A percentile compares a stretch with the other conserved stretches of the same genome.
phyloP scores from a whole-genome alignment of 495 filamentous ascomycete genomes.

The Aspergillus baeticus region DNA sequence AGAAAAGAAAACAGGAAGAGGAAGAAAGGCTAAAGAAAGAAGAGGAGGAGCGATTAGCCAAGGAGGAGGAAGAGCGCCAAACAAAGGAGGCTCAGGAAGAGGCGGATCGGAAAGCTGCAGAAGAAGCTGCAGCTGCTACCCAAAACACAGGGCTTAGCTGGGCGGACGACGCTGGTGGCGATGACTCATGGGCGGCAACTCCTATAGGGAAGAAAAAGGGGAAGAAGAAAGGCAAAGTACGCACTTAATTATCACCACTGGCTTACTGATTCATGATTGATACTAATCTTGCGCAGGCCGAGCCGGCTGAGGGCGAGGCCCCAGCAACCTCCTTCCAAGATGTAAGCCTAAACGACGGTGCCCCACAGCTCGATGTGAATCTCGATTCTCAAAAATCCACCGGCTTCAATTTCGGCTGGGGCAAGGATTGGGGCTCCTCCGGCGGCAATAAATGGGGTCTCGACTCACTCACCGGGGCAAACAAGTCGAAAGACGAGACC shows the following conservation, averaged over 20 bases:
- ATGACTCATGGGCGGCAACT: constrained; percentile 38
- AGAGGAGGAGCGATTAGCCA: constrained; percentile 32
- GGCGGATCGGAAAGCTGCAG: constrained; percentile 34
- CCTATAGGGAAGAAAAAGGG: constrained; percentile 46
- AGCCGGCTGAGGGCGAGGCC: constrained; percentile 19
- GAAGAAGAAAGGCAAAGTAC: constrained; percentile 48
- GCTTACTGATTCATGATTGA: neutral
- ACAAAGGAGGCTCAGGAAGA: constrained; percentile 24
- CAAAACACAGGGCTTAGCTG: constrained; percentile 40
- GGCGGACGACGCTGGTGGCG: constrained; percentile 39
- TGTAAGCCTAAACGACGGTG: constrained; percentile 40
- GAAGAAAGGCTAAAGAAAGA: constrained; percentile 27
- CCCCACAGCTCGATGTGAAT: constrained; percentile 46
- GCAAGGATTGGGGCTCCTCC: constrained; percentile 39
- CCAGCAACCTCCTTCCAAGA: constrained; percentile 44
- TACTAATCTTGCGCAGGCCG: constrained; percentile 3
- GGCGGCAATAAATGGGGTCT: constrained; percentile 35
- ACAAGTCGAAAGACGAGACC: constrained; percentile 33
- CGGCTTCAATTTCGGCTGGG: constrained; percentile 37
- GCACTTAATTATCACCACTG: too few relatives aligned
- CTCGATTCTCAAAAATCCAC: constrained; percentile 37
- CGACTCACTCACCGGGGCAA: constrained; percentile 32
- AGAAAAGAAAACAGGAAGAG: constrained; percentile 20
- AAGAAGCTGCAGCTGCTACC: constrained; percentile 33
- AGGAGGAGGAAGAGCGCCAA: constrained; percentile 36